These are phyloP conservation scores for Leonotis leonurus DNA, from an alignment of 257 asterid genomes.

Conservation along the genomic window DNA sequence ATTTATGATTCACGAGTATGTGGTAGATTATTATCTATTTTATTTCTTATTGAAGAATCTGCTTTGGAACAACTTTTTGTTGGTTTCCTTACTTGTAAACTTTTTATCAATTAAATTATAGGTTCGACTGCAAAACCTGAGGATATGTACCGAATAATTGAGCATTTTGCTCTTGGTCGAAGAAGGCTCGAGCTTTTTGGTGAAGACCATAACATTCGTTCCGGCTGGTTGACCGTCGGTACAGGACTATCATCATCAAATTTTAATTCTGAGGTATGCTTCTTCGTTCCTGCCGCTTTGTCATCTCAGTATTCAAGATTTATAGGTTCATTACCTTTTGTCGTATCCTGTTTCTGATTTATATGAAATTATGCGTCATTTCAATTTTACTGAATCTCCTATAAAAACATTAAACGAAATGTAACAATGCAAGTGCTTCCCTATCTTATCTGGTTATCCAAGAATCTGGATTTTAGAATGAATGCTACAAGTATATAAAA, in stretches of 20 bases:
- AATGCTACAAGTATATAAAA: neutral
- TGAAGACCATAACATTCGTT: slow-evolving; percentile 91
- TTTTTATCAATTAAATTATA: slow-evolving; percentile 22
- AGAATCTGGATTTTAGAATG: neutral
- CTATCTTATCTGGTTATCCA: no score
- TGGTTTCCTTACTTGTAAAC: slow-evolving; percentile 11
- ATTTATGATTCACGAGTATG: neutral
- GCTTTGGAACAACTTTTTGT: slow-evolving; percentile 4
- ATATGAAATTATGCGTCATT: neutral
- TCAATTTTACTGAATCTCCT: neutral
- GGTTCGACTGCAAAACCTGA: slow-evolving; percentile 99
- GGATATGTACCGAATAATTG: slow-evolving; percentile 94
- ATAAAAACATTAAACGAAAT: no score
- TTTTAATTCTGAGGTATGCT: slow-evolving; percentile 72
- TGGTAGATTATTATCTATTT: no score
- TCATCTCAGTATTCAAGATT: neutral
- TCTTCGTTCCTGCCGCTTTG: neutral
- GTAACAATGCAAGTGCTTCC: no score
- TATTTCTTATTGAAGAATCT: neutral
- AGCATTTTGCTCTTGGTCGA: slow-evolving; percentile 98
- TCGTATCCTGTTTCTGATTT: neutral
- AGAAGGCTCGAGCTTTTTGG: slow-evolving; percentile 99
- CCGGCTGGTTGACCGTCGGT: slow-evolving; percentile 99
- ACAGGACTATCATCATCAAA: slow-evolving; percentile 83
- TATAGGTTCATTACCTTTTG: neutral